phyloP scores from a whole-genome alignment of 2,329 filamentous ascomycete genomes.

The Aspergillus udagawae region DNA sequence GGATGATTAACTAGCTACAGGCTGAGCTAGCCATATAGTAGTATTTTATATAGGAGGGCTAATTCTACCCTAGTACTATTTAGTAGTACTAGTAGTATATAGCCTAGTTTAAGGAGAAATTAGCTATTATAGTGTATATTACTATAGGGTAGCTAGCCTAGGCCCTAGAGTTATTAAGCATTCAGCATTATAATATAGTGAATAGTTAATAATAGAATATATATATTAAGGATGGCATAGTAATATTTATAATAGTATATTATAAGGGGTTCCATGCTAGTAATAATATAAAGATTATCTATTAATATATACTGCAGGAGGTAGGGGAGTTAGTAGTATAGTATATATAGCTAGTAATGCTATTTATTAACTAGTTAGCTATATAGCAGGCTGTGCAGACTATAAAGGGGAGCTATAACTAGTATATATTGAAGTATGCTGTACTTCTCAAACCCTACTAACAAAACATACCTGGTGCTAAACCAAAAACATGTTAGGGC shows the following conservation, averaged over 20 bases:
- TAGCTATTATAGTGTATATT: neutral
- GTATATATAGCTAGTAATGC: constrained; percentile 2
- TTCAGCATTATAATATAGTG: neutral
- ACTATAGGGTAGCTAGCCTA: too few relatives aligned
- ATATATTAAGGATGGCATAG: constrained; percentile 1
- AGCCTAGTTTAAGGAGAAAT: neutral
- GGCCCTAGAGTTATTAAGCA: neutral
- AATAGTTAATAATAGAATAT: constrained; percentile 1
- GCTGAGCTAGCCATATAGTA: too few relatives aligned
- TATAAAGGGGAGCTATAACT: too few relatives aligned
- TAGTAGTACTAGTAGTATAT: neutral
- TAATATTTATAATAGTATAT: neutral
- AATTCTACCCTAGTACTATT: neutral
- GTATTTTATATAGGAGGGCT: too few relatives aligned
- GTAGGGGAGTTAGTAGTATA: constrained; percentile 4
- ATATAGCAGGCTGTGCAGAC: neutral
- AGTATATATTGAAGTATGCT: too few relatives aligned
- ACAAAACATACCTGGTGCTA: too few relatives aligned
- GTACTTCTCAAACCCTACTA: too few relatives aligned
- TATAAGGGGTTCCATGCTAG: constrained; percentile 6
- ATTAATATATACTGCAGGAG: constrained; percentile 1
- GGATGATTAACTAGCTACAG: too few relatives aligned
- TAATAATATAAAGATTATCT: constrained; percentile 5
- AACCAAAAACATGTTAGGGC: too few relatives aligned
- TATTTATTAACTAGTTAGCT: neutral